Evolutionary conservation across 768 basidiomycete genomes (phyloP), one percentile per base, ranked within the genome.

Genomic region (Lactarius deliciosus): DNA sequence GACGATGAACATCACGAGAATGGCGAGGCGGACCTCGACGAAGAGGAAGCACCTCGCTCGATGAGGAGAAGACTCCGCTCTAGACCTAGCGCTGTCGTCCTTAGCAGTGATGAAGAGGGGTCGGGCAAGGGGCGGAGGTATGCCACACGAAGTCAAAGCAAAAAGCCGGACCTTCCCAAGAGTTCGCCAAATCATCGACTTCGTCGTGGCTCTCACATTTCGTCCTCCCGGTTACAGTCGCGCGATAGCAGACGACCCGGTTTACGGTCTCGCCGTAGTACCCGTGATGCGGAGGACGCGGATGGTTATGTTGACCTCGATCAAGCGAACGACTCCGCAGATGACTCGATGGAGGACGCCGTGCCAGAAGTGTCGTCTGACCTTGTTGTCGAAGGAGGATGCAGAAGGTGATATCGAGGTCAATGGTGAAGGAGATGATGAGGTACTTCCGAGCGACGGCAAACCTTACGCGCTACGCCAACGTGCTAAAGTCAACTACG

Each of bases 401-500:
- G 64, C 60, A 5, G 65, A 66, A 32, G 76, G 71, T 3, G 81
- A 81, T 65, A 73, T 71, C 2, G 80, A 79, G 57, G 77, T 66
- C 0, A 81, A 79, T 25, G 78, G 73, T 43, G 70, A 69, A 18
- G 80, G 79, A 0, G 61, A 81, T 78, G 81, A 81, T 20, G 82
- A 80, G 0, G 80, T 80, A 30, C 79, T 80, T 8, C 83, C 84
- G 50, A 80, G 74, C 28, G 85, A 86, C 63, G 85, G 83, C 10
- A 82, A 80, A 55, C 85, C 85, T 18, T 94, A 94, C 71, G 73
- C 85, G 0, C 79, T 94, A 43, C 80, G 92, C 22, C 84, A 86
- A 72, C 80, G 91, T 60, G 73, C 72, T 55, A 82, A 83, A 66
- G 86, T 94, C 71, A 92, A 93, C 73, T 94, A 94, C 64, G 87